Conservation (phyloP, 2,329 filamentous ascomycete genomes). For the Colletotrichum filicis region DNA sequence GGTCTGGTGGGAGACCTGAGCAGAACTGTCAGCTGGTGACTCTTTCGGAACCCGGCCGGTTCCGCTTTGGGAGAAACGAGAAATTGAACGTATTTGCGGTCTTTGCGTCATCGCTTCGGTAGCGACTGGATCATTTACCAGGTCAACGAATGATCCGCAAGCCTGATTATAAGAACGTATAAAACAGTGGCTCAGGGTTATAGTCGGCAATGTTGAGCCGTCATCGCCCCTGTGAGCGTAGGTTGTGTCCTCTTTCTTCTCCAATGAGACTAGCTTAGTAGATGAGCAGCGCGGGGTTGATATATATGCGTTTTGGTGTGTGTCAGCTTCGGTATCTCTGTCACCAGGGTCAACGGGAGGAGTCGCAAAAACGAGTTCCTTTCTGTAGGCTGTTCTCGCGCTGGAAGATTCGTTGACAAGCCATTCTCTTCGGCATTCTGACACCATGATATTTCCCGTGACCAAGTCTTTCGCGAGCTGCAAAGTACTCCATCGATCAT, state of each 20-base stretch:
- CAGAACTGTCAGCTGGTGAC: not conserved
- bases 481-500: slow-evolving; percentile 79
- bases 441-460: slow-evolving; percentile 67
- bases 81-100: slow-evolving; percentile 56
- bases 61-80: not conserved
- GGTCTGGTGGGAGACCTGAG: not conserved
- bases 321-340: not conserved
- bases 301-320: not conserved
- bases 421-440: slow-evolving; percentile 79
- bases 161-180: slow-evolving; percentile 65
- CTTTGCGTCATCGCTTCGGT: slow-evolving; percentile 42
- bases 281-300: not conserved
- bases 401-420: slow-evolving; percentile 62
- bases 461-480: slow-evolving; percentile 69
- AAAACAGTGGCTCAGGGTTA: slow-evolving; percentile 64
- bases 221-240: slow-evolving; percentile 61
- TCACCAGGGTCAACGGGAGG: slow-evolving; percentile 36
- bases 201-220: slow-evolving; percentile 50
- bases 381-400: slow-evolving; percentile 74
- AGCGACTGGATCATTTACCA: slow-evolving; percentile 62
- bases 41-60: not conserved
- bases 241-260: slow-evolving; percentile 48
- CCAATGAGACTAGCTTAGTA: not conserved
- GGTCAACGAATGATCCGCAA: slow-evolving; percentile 67
- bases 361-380: slow-evolving; percentile 56